Base-by-base conservation (phyloP, 768 basidiomycete genomes). In the Lyophyllum semitale region DNA sequence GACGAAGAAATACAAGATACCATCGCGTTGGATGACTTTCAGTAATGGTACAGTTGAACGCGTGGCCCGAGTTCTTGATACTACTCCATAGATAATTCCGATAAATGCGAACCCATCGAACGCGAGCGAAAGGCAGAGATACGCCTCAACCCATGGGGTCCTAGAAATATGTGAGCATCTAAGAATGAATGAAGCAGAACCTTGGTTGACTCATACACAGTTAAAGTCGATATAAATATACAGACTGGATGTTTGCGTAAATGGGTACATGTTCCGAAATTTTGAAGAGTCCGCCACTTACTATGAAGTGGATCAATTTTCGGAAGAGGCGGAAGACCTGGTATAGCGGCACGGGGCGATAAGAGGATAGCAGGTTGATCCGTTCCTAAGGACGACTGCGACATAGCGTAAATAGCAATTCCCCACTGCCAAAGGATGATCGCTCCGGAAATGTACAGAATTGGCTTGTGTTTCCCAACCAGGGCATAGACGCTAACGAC, bases 51-150 rank as follows among this genome's bases (percentile, higher is more conserved):
- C 17, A 25, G 18, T 4, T 45, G n/a, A 48, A 18, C 32, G 12
- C 23, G 38, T 25, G 26, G 38, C 37, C 30, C 48, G n/a, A 18
- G 32, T 32, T 17, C 27, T 17, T 17, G 11, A 22, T 18, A n/a
- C 23, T 26, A 54, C 29, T 3, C 42, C 54, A 13, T 35, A 50
- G 17, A 62, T 23, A 8, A 64, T 62, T 4, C 33, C 47, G 8
- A 58, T 25, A 18, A 64, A 59, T 1, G 61, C 61, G 1, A 64
- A 30, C 15, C 55, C 56, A 49, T 64, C 63, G 33, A 62, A 64
- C 4, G 57, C 58, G 17, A 64, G 56, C 18, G 47, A 55, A 1
- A 64, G 54, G 25, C 51, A 64, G 11, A 64, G 53, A 32, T 30
- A 60, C 1, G 61, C 49, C 22, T 59, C 51, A 3, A 35, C 55